Evolutionary conservation across 805 yeast species (phyloP), one percentile per base, ranked within the genome.

Genomic region (Clavispora fructus): DNA sequence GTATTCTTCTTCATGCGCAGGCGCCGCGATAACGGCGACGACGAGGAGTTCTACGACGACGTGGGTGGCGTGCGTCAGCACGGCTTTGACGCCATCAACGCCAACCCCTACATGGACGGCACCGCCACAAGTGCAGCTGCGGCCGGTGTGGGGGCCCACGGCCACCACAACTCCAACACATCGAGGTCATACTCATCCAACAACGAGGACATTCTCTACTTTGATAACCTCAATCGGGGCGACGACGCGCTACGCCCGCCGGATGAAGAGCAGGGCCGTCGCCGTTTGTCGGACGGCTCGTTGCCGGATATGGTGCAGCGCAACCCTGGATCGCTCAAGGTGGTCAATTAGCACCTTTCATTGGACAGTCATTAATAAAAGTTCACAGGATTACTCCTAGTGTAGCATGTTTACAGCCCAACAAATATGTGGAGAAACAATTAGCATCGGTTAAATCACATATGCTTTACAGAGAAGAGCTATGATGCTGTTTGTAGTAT

Each of bases 251-350:
- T 29, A 25, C 30, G 27, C 10, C 35, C 45, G 4, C 44, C 51
- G n/a, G 45, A 44, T 14, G 56, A 51, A 45, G 75, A 65, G 46
- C 58, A 58, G 47, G 79, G 79, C 17, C 69, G 78, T 41, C 67
- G 79, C 50, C 68, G 80, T 49, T 66, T 78, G 48, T 76, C 82
- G 56, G 71, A 78, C 49, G 80, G 82, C 14, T 77, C 82, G 10
- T 59, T 79, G 45, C 83, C 80, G 1, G 82, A 78, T 55, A 61
- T 61, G 64, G 59, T 59, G 44, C 77, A 77, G 6, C 64, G 77
- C 50, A 65, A 65, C 43, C 71, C 71, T 9, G 76, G 78, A 35
- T 69, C 78, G 4, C 61, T 79, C 48, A 75, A 79, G 55, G 80
- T 79, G 39, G 80, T 75, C 7, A 79, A 79, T 58, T 50, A 40